Conservation (phyloP, 1,284 basidiomycete species). For the Ustilago hordei region DNA sequence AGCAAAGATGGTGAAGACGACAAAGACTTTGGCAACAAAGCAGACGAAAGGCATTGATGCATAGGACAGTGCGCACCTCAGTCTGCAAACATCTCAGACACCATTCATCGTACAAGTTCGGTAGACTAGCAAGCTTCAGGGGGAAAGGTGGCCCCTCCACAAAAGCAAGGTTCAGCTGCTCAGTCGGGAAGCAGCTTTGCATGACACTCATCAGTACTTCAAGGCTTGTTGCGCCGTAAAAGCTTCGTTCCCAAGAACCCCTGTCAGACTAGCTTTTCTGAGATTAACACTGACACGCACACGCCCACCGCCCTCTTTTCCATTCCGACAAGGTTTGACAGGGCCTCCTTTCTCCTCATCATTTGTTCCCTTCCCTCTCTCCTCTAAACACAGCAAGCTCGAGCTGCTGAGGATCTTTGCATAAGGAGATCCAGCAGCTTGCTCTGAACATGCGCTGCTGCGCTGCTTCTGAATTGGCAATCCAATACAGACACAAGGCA, state of each 20-base stretch:
- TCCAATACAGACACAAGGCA: not conserved
- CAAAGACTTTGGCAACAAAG: not conserved
- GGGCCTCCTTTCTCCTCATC: not conserved
- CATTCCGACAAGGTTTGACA: constrained; percentile 6
- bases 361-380: not conserved
- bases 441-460: not conserved
- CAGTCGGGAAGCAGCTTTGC: not conserved
- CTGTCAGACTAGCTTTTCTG: constrained; percentile 7
- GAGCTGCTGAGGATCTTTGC: no score
- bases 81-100: not conserved
- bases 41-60: not conserved
- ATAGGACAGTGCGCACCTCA: not conserved
- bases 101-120: not conserved
- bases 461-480: no score
- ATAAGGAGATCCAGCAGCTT: no score
- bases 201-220: not conserved
- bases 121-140: not conserved
- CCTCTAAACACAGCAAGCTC: not conserved
- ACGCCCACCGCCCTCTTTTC: not conserved
- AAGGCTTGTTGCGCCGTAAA: not conserved
- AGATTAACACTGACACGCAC: not conserved
- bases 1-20: not conserved
- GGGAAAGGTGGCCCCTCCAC: not conserved
- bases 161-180: constrained; percentile 3
- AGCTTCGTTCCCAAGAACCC: not conserved